A percentile compares a stretch with the other conserved stretches of the same genome.
phyloP scores from a whole-genome alignment of 345 rosid species.

The Abelmoschus esculentus region DNA sequence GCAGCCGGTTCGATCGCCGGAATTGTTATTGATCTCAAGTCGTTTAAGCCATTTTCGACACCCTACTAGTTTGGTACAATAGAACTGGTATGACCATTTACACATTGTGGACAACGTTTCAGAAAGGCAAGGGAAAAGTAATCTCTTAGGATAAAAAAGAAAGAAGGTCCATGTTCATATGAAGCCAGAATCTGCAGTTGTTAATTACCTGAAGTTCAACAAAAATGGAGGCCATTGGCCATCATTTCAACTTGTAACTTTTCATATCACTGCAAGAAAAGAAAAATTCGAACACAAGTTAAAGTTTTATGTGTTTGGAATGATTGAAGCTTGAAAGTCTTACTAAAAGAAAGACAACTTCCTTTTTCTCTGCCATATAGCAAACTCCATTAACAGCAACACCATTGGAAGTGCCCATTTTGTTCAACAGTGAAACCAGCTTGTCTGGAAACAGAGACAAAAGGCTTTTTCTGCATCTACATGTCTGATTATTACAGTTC shows the following conservation, averaged over 20 bases:
- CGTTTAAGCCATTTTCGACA: conserved; percentile 60
- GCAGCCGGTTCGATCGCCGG: conserved; percentile 84
- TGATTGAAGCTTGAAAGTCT: too few species aligned
- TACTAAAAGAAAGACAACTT: neutral
- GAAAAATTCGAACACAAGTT: neutral
- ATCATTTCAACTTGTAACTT: conserved; percentile 13
- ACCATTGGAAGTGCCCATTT: neutral
- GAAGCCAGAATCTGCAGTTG: neutral
- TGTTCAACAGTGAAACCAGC: neutral
- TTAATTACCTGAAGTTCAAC: neutral
- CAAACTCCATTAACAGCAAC: neutral
- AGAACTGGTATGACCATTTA: neutral
- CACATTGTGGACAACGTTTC: neutral
- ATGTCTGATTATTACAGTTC: neutral
- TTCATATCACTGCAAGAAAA: neutral
- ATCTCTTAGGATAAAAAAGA: neutral
- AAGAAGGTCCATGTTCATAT: conserved; percentile 2
- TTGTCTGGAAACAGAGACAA: neutral
- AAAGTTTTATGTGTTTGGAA: neutral
- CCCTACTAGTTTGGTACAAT: conserved; percentile 21
- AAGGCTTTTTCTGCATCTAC: too few species aligned
- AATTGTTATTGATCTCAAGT: conserved; percentile 47
- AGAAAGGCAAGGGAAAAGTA: neutral
- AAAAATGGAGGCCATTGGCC: conserved; percentile 5
- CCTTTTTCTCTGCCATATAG: neutral